phyloP scores from a whole-genome alignment of 2,329 filamentous ascomycete species.

The Septoria petroselini region DNA sequence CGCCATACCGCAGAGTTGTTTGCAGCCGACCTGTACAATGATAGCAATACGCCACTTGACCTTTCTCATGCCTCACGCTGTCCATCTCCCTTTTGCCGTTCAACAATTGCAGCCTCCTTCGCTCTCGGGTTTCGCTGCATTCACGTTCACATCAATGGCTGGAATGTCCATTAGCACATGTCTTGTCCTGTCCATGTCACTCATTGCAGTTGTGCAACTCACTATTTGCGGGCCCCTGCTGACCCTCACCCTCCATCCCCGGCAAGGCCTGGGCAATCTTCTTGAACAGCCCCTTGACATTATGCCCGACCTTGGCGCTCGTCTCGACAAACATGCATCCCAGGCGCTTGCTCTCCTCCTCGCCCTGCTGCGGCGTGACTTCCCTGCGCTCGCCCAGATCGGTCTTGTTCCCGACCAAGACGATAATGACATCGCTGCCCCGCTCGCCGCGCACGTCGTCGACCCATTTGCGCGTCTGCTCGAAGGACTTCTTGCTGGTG shows the following conservation, averaged over 20 bases:
- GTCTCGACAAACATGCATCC: conserved; percentile 99
- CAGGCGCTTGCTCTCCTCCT: conserved; percentile 97
- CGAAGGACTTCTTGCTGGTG: conserved; percentile 80
- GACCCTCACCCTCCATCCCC: conserved; percentile 91
- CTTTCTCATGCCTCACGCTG: no score
- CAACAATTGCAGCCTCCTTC: conserved; percentile 41
- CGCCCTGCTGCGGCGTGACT: conserved; percentile 91
- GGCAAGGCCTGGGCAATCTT: conserved; percentile 96
- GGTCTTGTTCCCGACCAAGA: conserved; percentile 98
- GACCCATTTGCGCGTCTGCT: conserved; percentile 99
- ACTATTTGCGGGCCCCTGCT: conserved; percentile 77
- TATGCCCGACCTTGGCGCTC: conserved; percentile 94
- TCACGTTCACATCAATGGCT: conserved; percentile 41
- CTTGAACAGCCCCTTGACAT: conserved; percentile 96
- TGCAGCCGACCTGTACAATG: conserved; percentile 8
- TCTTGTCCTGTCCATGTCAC: background rate
- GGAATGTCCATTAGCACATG: conserved; percentile 22
- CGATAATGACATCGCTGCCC: conserved; percentile 98
- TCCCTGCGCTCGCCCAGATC: conserved; percentile 98
- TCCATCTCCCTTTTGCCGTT: background rate
- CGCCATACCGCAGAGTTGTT: background rate
- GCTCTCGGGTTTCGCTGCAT: conserved; percentile 37
- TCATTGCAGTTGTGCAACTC: conserved; percentile 43
- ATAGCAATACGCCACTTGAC: conserved; percentile 9
- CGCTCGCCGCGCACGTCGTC: conserved; percentile 95